Evolutionary conservation across 345 rosid genomes (phyloP).

Genomic region (Orychophragmus violaceus): DNA sequence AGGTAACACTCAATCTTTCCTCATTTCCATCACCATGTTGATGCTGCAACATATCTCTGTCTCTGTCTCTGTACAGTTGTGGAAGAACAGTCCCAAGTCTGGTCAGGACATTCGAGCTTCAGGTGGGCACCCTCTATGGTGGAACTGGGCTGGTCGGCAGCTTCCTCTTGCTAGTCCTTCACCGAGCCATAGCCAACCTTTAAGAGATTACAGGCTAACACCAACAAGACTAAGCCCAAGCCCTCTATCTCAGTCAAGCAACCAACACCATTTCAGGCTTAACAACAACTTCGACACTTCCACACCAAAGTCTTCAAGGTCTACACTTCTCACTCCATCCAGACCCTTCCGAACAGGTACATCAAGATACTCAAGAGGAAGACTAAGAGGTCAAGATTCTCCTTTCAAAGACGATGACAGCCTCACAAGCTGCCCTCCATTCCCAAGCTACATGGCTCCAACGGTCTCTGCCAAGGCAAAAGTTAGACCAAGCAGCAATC

Average conservation of each 20-base stretch:
- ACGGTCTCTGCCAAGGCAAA: constrained; percentile 87
- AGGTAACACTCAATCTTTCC: constrained; percentile 42
- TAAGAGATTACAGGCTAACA: constrained; percentile 26
- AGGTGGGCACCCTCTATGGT: constrained; percentile 83
- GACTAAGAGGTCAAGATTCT: constrained; percentile 49
- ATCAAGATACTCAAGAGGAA: constrained; percentile 61
- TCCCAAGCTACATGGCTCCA: constrained; percentile 89
- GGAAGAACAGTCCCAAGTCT: constrained; percentile 45
- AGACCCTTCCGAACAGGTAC: constrained; percentile 43
- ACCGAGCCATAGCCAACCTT: constrained; percentile 38
- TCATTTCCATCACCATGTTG: background rate
- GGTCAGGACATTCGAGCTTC: constrained; percentile 42
- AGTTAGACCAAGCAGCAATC: constrained; percentile 68
- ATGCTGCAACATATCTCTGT: background rate
- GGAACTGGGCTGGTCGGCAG: constrained; percentile 87
- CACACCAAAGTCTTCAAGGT: constrained; percentile 49
- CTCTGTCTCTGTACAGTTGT: constrained; percentile 36
- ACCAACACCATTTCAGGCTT: constrained; percentile 25
- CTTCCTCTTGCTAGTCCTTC: constrained; percentile 41
- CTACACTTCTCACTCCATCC: constrained; percentile 42
- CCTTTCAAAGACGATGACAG: constrained; percentile 86
- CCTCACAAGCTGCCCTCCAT: constrained; percentile 90
- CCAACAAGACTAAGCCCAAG: constrained; percentile 52
- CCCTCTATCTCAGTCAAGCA: constrained; percentile 52
- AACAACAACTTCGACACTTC: constrained; percentile 34